Percentiles rank a stretch among this genome's conserved stretches.
These are phyloP conservation scores for Arachis hypogaea DNA, from an alignment of 306 rosid species.

Conservation along the genomic window DNA sequence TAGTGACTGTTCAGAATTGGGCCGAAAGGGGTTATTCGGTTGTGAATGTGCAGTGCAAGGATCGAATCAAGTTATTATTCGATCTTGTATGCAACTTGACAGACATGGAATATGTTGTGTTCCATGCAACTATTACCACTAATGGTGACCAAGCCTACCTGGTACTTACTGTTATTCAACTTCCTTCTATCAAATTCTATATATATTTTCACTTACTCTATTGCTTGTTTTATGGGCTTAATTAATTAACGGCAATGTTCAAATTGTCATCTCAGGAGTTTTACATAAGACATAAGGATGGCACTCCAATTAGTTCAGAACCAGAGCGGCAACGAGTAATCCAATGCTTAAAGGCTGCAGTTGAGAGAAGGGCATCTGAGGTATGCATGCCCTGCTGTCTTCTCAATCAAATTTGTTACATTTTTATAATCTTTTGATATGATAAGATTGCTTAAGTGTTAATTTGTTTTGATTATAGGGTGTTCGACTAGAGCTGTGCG, in stretches of 20 bases:
- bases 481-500: conserved; percentile 72
- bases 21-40: conserved; percentile 82
- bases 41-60: conserved; percentile 88
- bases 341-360: conserved; percentile 83
- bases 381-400: conserved; percentile 38
- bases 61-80: conserved; percentile 73
- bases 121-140: conserved; percentile 83
- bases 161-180: conserved; percentile 47
- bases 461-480: conserved; percentile 55
- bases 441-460: not conserved
- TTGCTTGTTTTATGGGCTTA: conserved; percentile 20
- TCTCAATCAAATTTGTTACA: conserved; percentile 1
- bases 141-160: conserved; percentile 57
- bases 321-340: conserved; percentile 88
- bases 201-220: not conserved
- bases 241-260: conserved; percentile 12
- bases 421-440: not conserved
- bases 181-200: conserved; percentile 8
- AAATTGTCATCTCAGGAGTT: conserved; percentile 63
- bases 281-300: conserved; percentile 85
- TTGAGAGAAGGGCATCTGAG: conserved; percentile 88
- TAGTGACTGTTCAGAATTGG: conserved; percentile 84
- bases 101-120: conserved; percentile 90
- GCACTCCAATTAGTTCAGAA: conserved; percentile 96
- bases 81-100: conserved; percentile 91